Conservation (phyloP, 1,284 basidiomycete species). For the Microbotryum intermedium region DNA sequence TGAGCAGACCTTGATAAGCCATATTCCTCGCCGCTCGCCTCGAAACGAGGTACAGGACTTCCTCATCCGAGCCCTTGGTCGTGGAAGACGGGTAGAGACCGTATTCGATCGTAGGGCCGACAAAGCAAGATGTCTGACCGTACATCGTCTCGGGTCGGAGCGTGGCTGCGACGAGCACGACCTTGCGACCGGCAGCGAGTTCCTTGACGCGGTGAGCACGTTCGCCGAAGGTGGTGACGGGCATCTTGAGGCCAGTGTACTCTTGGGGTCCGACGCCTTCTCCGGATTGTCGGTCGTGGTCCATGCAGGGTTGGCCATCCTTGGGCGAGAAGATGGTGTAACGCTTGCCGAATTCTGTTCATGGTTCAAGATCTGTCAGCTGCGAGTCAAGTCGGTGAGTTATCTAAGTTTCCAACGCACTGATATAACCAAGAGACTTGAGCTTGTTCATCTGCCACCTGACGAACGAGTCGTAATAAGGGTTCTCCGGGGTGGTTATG, state of each 20-base stretch:
- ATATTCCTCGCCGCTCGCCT: slow-evolving; percentile 90
- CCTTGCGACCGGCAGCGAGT: slow-evolving; percentile 61
- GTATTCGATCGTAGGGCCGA: slow-evolving; percentile 84
- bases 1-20: slow-evolving; percentile 82
- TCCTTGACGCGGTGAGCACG: slow-evolving; percentile 54
- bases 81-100: slow-evolving; percentile 66
- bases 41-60: slow-evolving; percentile 77
- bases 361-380: slow-evolving; percentile 27
- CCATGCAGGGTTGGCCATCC: slow-evolving; percentile 99
- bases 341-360: slow-evolving; percentile 77
- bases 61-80: slow-evolving; percentile 53
- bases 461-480: slow-evolving; percentile 95
- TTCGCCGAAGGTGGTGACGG: slow-evolving; percentile 68
- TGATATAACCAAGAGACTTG: slow-evolving; percentile 75
- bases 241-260: slow-evolving; percentile 93
- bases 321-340: slow-evolving; percentile 99
- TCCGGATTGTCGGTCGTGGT: slow-evolving; percentile 93
- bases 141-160: slow-evolving; percentile 98
- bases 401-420: slow-evolving; percentile 1
- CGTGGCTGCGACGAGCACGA: slow-evolving; percentile 90
- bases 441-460: slow-evolving; percentile 98
- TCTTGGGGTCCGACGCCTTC: slow-evolving; percentile 94
- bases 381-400: background rate
- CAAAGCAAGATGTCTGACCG: slow-evolving; percentile 97
- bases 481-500: slow-evolving; percentile 90